These are phyloP conservation scores for Corylus avellana DNA, from an alignment of 306 rosid genomes.

Conservation along the genomic window DNA sequence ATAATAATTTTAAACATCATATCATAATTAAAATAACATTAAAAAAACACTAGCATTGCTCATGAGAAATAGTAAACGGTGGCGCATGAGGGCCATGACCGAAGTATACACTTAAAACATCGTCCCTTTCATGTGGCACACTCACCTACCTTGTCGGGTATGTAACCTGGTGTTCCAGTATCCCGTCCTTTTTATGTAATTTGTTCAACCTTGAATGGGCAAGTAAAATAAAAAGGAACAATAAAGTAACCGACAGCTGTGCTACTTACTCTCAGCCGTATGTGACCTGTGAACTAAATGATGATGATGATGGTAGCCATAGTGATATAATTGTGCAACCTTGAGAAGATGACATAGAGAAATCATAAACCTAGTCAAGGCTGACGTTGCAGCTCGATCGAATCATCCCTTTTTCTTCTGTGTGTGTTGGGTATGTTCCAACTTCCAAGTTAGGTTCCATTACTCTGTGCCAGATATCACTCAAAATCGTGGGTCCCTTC, in stretches of 20 bases:
- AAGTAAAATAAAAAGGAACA: neutral
- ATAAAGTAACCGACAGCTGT: conserved; percentile 13
- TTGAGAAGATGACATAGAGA: conserved; percentile 15
- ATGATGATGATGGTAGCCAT: conserved; percentile 20
- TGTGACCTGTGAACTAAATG: conserved; percentile 22
- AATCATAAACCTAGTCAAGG: conserved; percentile 27
- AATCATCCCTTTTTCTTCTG: neutral
- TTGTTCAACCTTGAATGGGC: conserved; percentile 5
- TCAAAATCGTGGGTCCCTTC: too few relatives aligned
- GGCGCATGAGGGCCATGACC: too few relatives aligned
- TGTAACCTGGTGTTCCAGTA: neutral
- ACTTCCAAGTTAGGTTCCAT: conserved; percentile 25
- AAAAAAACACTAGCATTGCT: too few relatives aligned
- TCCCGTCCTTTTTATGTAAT: neutral
- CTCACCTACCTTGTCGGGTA: too few relatives aligned
- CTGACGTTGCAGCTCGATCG: conserved; percentile 26
- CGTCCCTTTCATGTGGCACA: neutral
- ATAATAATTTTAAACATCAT: too few relatives aligned
- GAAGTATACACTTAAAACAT: too few relatives aligned
- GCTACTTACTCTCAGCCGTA: conserved; percentile 7
- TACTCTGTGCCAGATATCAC: too few relatives aligned
- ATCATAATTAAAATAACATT: too few relatives aligned
- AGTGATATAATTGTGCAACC: neutral
- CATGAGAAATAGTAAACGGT: too few relatives aligned
- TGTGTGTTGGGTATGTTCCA: conserved; percentile 32